Evolutionary conservation across 805 yeast species (phyloP).

Genomic region (Nakazawaea pomicola): DNA sequence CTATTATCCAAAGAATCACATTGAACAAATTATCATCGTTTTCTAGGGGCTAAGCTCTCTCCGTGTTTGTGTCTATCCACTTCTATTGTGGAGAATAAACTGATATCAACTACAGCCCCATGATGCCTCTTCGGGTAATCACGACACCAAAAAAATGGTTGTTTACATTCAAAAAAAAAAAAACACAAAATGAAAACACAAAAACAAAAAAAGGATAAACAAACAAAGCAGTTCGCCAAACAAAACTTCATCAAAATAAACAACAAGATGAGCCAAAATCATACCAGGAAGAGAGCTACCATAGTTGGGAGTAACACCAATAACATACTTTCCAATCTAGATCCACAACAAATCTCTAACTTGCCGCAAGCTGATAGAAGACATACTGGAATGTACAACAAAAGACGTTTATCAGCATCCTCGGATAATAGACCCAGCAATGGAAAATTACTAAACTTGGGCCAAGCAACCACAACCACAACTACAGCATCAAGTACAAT

Average conservation of each 20-base stretch:
- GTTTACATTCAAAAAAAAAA: background rate
- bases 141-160: too few relatives aligned
- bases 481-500: background rate
- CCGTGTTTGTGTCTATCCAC: too few relatives aligned
- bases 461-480: constrained; percentile 8
- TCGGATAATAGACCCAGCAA: constrained; percentile 7
- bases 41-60: too few relatives aligned
- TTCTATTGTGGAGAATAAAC: too few relatives aligned
- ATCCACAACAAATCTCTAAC: constrained; percentile 6
- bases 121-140: too few relatives aligned
- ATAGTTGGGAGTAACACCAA: constrained; percentile 1
- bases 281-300: background rate
- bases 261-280: constrained; percentile 3
- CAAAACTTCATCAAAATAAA: background rate
- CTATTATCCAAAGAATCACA: too few relatives aligned
- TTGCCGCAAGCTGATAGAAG: constrained; percentile 3
- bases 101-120: background rate
- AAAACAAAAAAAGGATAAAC: constrained; percentile 2
- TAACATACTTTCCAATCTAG: constrained; percentile 7
- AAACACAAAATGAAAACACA: background rate
- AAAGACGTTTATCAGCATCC: constrained; percentile 9
- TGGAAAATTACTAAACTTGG: constrained; percentile 9
- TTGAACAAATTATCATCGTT: too few relatives aligned
- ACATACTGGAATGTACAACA: background rate
- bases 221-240: background rate